Base-by-base conservation (phyloP, 371 early-diverging fungal genomes). In the Vavraia culicis region DNA sequence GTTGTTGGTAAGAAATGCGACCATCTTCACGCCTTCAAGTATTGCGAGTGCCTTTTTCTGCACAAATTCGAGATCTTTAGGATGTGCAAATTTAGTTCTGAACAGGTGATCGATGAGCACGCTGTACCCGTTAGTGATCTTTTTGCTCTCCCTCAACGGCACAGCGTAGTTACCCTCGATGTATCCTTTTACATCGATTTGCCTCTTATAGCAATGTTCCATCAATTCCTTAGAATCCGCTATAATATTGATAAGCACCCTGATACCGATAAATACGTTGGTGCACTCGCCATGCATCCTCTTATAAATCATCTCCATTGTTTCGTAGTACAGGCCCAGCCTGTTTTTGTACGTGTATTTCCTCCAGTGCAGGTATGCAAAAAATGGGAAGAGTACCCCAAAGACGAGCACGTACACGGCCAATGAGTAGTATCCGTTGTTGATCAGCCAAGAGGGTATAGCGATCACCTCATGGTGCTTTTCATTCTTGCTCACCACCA, bases 221-320 rank as follows among this genome's bases (percentile, higher is more conserved):
- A 1, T 11, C 18, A 65, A 52, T 20, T 66, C 66, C 21, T 46
- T 35, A 18, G 62, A 43, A 31, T 49, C 35, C 16, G 45, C n/a
- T n/a, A 66, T 49, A 23, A 59, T 1, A 0, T 9, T 1, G 0
- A 66, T 37, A 32, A 59, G 21, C 13, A 27, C 16, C 10, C 5
- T 18, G 9, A 57, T 21, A 21, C 9, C n/a, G n/a, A n/a, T n/a
- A n/a, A n/a, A n/a, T n/a, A n/a, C n/a, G 20, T 21, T 1, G 33
- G 22, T 23, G 37, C n/a, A 23, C 35, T 37, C 14, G 27, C 11
- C 47, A 10, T 37, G 11, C 32, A 56, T 33, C 15, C 23, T 31
- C n/a, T 59, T 49, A 47, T 49, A 61, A 41, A 62, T 62, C 20
- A 22, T 54, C 38, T 66, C 63, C 39, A 46, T 49, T 18, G 66